Conservation (phyloP, 2,329 filamentous ascomycete species). For the Diaporthe citri region DNA sequence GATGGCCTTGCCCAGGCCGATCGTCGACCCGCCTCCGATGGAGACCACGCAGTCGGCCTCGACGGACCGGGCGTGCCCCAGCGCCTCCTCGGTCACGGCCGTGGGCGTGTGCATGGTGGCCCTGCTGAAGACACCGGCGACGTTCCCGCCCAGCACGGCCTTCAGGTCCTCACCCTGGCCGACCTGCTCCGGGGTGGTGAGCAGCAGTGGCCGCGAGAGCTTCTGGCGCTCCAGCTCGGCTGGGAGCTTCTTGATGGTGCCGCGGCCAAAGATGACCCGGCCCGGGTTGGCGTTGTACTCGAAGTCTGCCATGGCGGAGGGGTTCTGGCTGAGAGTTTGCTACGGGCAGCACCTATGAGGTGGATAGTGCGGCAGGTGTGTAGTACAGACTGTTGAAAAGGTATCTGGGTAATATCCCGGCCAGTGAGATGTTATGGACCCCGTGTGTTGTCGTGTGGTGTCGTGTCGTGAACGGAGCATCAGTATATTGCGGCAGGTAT, state of each 20-base stretch:
- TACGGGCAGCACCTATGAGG: not conserved
- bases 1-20: conserved; percentile 72
- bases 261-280: conserved; percentile 66
- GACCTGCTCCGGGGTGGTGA: conserved; percentile 66
- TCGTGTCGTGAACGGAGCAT: too few species aligned
- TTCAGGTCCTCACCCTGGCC: conserved; percentile 58
- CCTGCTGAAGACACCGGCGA: conserved; percentile 41
- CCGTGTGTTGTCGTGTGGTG: not conserved
- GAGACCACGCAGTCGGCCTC: conserved; percentile 68
- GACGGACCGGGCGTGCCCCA: conserved; percentile 58
- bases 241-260: conserved; percentile 61
- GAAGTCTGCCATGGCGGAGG: conserved; percentile 59
- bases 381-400: not conserved
- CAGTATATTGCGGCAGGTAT: not conserved
- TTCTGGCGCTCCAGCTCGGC: conserved; percentile 56
- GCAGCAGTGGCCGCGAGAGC: conserved; percentile 61
- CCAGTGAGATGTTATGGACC: not conserved
- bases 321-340: not conserved
- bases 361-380: not conserved
- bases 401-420: not conserved
- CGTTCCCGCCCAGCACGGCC: conserved; percentile 51
- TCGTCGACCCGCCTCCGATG: conserved; percentile 73
- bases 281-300: conserved; percentile 65
- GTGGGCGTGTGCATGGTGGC: conserved; percentile 75
- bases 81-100: conserved; percentile 67